phyloP scores from a whole-genome alignment of 2,329 filamentous ascomycete species.

The Trichophyton simii region DNA sequence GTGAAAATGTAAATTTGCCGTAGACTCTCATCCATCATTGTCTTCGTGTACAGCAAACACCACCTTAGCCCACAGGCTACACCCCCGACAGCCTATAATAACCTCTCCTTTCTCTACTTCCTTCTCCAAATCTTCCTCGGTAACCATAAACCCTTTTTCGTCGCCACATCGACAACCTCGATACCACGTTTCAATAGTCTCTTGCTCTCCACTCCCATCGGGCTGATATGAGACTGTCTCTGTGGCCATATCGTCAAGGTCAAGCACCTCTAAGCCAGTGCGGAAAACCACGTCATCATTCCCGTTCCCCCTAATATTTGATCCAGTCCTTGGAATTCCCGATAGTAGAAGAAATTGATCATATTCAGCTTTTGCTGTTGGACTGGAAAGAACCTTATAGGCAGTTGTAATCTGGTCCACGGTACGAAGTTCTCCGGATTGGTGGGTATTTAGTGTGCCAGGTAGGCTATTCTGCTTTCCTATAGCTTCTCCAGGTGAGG shows the following conservation, averaged over 20 bases:
- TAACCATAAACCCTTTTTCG: slow-evolving; percentile 42
- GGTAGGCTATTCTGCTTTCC: neutral
- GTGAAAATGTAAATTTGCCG: neutral
- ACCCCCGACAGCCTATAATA: slow-evolving; percentile 48
- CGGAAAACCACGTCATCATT: slow-evolving; percentile 25
- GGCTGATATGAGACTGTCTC: slow-evolving; percentile 25
- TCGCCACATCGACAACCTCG: slow-evolving; percentile 48
- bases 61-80: slow-evolving; percentile 51
- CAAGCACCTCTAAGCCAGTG: slow-evolving; percentile 44
- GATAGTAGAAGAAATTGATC: slow-evolving; percentile 31
- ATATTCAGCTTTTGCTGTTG: slow-evolving; percentile 35
- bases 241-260: slow-evolving; percentile 43
- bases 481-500: neutral
- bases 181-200: slow-evolving; percentile 37
- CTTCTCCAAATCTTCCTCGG: slow-evolving; percentile 41
- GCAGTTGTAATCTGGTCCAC: slow-evolving; percentile 50
- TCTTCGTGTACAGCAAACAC: slow-evolving; percentile 42
- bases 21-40: neutral
- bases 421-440: slow-evolving; percentile 18
- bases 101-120: slow-evolving; percentile 44
- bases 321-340: slow-evolving; percentile 14
- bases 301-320: slow-evolving; percentile 15
- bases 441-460: neutral
- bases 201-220: slow-evolving; percentile 34
- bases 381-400: slow-evolving; percentile 41